Base-by-base conservation (phyloP, 345 rosid species). In the Hibiscus tridactylites region DNA sequence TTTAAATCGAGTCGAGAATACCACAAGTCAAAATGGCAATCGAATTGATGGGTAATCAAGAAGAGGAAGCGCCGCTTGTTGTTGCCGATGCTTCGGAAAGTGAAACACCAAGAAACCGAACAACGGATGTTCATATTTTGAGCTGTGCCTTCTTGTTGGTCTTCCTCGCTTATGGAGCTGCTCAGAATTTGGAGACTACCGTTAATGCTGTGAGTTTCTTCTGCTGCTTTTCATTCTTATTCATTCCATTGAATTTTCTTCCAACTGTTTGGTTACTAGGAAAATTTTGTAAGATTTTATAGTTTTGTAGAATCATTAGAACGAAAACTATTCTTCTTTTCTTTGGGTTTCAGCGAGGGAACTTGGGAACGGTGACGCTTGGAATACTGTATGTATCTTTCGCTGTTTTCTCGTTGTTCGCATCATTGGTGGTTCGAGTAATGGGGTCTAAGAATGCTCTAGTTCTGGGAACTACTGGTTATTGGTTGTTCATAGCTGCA, bases 181-280 rank as follows among this genome's bases (percentile, higher is more conserved):
- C 98, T 76, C 97, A 93, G 85, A 93, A 93, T 82, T 87, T 93
- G 24, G 89, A 91, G 80, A 90, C 91, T 12, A 91, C 91, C 24
- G 78, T 93, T 73, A 90, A 93, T 71, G 78, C 88, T 61, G 97
- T 93, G 68, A 82, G 85, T 82, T 58, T 24, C 61, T 58, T 10
- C 29, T 37, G 6, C 42, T 21, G 11, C 31, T 57, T 57, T 21
- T 57, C 61, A 21, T 10, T 57, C 3, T 21, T 57, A 57, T 57
- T 9, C 5, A 57, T 10, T 58, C 11, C 15, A 26, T 58, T 58
- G 61, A 24, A 58, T 24, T 58, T 57, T 24, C 15, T 10, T 10
- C 56, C 61, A 24, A 5, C 7, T 58, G 61, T 11, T 54, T 58
- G 61, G 33, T 58, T 58, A 13, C 33, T 24, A 3, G 26, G 70